Base-by-base conservation (phyloP, 495 filamentous ascomycete species). In the Aspergillus bridgeri region DNA sequence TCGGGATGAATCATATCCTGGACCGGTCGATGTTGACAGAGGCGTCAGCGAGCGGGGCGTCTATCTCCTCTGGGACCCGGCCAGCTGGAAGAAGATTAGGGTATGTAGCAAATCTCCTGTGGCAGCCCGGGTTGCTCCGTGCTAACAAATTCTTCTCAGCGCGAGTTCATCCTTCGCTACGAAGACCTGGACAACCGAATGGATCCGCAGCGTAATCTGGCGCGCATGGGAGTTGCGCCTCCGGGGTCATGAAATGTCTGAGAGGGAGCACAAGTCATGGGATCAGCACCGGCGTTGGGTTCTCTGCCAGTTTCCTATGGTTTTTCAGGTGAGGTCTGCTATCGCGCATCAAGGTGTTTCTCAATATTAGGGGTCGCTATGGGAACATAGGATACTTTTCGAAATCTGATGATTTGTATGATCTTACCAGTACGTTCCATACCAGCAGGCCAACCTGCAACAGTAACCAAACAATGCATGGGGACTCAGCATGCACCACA, bases 41-140 rank as follows among this genome's bases (percentile, higher is more conserved):
- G 80, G 82, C 19, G 82, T 83, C 24, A 85, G 84, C 52, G 92
- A 97, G 72, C 84, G 88, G 46, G 92, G 92, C 3, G 91, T 89
- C 66, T 97, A 97, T 69, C 79, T 95, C 33, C 84, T 96, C 62
- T 96, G 92, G 81, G 90, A 94, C 65, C 86, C 86, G n/a, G 79
- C 80, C 20, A 84, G 80, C 54, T 97, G 92, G 92, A 83, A 86
- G 62, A 88, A 90, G 71, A 83, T 92, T 63, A 75, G 90, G 66
- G 90, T 93, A 81, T 64, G 87, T 81, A 29, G 23, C 11, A 7
- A 38, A 15, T 3, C 7, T 2, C 1, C 17, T 38, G 8, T 38
- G 33, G 17, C 17, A 13, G 1, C 1, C 1, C 7, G 3, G 33
- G 33, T 33, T 6, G 4, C 43, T 19, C 18, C 11, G 33, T 13